These are phyloP conservation scores for Fusarium sp. DNA, from an alignment of 2,329 filamentous ascomycete genomes.

Conservation along the genomic window DNA sequence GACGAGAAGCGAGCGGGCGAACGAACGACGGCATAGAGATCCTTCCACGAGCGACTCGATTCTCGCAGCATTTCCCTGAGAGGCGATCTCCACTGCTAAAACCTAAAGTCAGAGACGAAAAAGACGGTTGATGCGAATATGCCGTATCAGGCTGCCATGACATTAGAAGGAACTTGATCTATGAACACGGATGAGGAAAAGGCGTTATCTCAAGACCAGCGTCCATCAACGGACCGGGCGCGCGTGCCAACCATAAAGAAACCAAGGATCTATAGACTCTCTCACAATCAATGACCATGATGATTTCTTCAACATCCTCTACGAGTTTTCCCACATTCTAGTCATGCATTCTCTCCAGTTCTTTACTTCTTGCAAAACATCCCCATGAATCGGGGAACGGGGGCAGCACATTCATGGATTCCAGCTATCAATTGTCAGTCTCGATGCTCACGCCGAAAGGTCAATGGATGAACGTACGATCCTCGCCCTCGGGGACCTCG, in stretches of 20 bases:
- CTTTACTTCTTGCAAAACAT: no score
- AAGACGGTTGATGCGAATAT: not conserved
- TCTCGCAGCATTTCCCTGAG: not conserved
- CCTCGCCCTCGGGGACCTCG: no score
- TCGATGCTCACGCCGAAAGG: no score
- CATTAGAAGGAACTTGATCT: not conserved
- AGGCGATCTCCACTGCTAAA: not conserved
- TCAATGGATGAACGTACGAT: no score
- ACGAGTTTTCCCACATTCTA: not conserved
- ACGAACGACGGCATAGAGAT: constrained; percentile 2
- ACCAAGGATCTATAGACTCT: not conserved
- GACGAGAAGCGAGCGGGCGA: not conserved
- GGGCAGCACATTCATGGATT: no score
- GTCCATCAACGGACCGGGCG: not conserved
- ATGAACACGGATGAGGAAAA: not conserved
- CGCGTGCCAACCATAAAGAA: not conserved
- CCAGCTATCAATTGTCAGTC: no score
- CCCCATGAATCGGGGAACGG: no score
- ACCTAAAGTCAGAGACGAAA: not conserved
- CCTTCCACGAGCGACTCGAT: not conserved
- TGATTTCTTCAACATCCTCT: constrained; percentile 2
- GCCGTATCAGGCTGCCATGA: not conserved
- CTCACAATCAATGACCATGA: constrained; percentile 31
- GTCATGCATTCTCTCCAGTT: not conserved
- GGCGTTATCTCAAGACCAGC: not conserved